Percentiles rank a stretch among this genome's conserved stretches.
These are phyloP conservation scores for Akanthomyces uredinophilus DNA, from an alignment of 2,329 filamentous ascomycete species.

Conservation along the genomic window DNA sequence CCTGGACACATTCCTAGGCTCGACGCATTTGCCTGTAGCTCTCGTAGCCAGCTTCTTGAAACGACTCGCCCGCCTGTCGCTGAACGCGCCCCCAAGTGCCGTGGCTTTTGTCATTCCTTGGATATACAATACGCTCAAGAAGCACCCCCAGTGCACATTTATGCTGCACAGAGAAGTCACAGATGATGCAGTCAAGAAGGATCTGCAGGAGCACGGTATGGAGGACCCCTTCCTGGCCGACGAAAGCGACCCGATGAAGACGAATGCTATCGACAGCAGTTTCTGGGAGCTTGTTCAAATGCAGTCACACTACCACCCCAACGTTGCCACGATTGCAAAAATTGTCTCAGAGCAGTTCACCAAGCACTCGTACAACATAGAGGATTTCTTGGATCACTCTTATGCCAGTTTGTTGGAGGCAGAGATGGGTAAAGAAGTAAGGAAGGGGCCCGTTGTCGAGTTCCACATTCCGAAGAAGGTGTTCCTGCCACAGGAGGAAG, in stretches of 20 bases:
- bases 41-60: conserved; percentile 96
- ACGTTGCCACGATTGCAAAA: conserved; percentile 87
- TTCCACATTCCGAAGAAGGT: conserved; percentile 90
- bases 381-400: conserved; percentile 94
- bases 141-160: conserved; percentile 86
- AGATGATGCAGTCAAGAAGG: conserved; percentile 51
- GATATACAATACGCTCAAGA: conserved; percentile 90
- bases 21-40: conserved; percentile 84
- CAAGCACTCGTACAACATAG: conserved; percentile 89
- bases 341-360: conserved; percentile 97
- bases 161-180: conserved; percentile 81
- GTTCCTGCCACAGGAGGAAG: conserved; percentile 51
- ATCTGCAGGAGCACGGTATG: conserved; percentile 55
- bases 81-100: conserved; percentile 85
- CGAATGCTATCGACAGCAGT: conserved; percentile 82
- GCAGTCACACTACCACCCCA: conserved; percentile 92
- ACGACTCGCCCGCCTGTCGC: conserved; percentile 73
- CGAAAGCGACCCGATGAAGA: conserved; percentile 79
- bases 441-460: conserved; percentile 83
- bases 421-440: conserved; percentile 77
- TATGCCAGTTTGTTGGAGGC: conserved; percentile 80
- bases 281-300: conserved; percentile 92
- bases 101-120: conserved; percentile 87
- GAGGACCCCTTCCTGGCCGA: conserved; percentile 71
- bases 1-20: conserved; percentile 82